Conservation (phyloP, 805 yeast genomes). For the Barnettozyma populi region DNA sequence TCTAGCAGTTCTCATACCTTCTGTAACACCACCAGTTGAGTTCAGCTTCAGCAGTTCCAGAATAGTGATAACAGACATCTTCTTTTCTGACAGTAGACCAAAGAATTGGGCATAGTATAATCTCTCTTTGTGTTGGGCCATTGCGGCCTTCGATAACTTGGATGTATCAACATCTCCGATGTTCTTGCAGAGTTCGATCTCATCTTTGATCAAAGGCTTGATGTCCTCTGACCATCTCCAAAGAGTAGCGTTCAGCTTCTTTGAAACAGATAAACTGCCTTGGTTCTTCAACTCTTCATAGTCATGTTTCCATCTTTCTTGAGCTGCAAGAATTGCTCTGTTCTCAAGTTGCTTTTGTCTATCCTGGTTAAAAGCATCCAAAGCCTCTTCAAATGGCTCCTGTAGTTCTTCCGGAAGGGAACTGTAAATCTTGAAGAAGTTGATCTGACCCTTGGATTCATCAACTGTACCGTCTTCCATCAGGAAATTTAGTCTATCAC, state of each 20-base stretch:
- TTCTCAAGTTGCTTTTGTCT: constrained; percentile 76
- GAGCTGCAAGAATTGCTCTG: constrained; percentile 79
- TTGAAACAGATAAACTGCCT: constrained; percentile 48
- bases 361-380: constrained; percentile 65
- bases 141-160: constrained; percentile 16
- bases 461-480: constrained; percentile 16
- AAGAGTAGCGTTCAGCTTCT: constrained; percentile 63
- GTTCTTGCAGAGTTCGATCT: constrained; percentile 49
- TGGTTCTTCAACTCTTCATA: constrained; percentile 59
- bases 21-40: constrained; percentile 67
- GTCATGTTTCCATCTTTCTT: constrained; percentile 82
- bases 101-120: constrained; percentile 73
- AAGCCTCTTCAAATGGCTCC: constrained; percentile 53
- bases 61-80: constrained; percentile 78
- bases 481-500: constrained; percentile 31
- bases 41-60: constrained; percentile 72
- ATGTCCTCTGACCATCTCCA: constrained; percentile 82
- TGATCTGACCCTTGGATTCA: constrained; percentile 29
- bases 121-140: constrained; percentile 34
- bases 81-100: constrained; percentile 66
- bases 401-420: constrained; percentile 44
- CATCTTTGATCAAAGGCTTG: constrained; percentile 65
- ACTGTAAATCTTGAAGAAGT: constrained; percentile 65
- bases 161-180: constrained; percentile 27
- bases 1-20: constrained; percentile 80